These are phyloP conservation scores for Naganishia vaughanmartiniae DNA, from an alignment of 768 basidiomycete species.

Conservation along the genomic window DNA sequence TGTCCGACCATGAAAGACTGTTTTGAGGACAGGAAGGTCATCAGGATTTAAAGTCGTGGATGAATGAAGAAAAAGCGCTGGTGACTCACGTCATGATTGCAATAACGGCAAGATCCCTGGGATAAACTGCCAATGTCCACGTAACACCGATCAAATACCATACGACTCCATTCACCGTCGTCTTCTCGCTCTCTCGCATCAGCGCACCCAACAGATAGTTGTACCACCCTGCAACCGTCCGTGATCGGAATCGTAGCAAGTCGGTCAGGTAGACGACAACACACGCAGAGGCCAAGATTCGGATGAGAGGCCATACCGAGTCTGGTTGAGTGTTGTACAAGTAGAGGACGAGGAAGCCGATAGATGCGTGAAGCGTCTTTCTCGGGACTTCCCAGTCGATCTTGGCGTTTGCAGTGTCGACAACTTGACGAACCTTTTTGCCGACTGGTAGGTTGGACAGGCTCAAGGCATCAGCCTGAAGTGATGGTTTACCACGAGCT, in stretches of 20 bases:
- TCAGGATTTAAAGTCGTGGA: not conserved
- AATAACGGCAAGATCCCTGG: slow-evolving; percentile 82
- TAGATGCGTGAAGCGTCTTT: slow-evolving; percentile 81
- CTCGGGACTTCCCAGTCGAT: slow-evolving; percentile 89
- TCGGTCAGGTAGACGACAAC: slow-evolving; percentile 71
- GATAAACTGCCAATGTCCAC: slow-evolving; percentile 70
- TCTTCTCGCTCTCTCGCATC: slow-evolving; percentile 87
- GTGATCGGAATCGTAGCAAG: slow-evolving; percentile 66
- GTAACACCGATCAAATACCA: slow-evolving; percentile 90
- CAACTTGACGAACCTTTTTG: not conserved
- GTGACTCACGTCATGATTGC: slow-evolving; percentile 78
- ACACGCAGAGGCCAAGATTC: slow-evolving; percentile 65
- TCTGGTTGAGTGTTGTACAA: slow-evolving; percentile 59
- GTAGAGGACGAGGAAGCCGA: slow-evolving; percentile 67
- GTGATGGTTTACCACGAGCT: not conserved
- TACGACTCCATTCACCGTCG: slow-evolving; percentile 76
- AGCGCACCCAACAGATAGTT: slow-evolving; percentile 72
- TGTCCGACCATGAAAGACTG: slow-evolving; percentile 94
- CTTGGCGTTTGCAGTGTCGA: slow-evolving; percentile 25
- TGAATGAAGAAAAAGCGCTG: not conserved
- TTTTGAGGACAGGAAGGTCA: not conserved
- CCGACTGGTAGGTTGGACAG: not conserved
- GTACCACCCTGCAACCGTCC: slow-evolving; percentile 66
- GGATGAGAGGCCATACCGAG: slow-evolving; percentile 59
- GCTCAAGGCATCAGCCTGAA: slow-evolving; percentile 1